A percentile compares a stretch with the other conserved stretches of the same genome.
These are phyloP conservation scores for Thielaviopsis populi DNA, from an alignment of 2,329 filamentous ascomycete genomes.

Conservation along the genomic window DNA sequence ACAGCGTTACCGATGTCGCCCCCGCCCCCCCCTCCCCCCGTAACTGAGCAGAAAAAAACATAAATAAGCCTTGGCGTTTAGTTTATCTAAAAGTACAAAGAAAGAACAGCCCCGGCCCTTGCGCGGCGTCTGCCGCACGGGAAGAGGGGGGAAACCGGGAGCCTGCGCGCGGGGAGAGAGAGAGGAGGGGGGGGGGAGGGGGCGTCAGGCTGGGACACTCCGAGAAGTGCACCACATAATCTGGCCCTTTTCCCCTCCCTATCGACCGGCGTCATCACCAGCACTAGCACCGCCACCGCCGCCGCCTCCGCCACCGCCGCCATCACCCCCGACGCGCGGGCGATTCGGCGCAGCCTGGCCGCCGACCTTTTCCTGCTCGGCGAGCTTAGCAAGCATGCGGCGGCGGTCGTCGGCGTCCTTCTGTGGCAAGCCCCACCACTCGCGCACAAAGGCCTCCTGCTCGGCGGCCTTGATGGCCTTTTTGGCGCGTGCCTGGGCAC, in stretches of 20 bases:
- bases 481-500: slow-evolving; percentile 50
- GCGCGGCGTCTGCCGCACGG: no score
- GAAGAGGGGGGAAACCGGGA: no score
- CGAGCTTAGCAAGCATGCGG: slow-evolving; percentile 37
- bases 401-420: slow-evolving; percentile 37
- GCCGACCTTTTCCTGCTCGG: slow-evolving; percentile 38
- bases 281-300: no score
- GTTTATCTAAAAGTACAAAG: slow-evolving; percentile 13
- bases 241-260: background rate
- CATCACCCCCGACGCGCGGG: slow-evolving; percentile 11
- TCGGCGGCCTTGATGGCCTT: slow-evolving; percentile 42
- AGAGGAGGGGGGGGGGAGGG: no score
- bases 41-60: background rate
- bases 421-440: slow-evolving; percentile 52
- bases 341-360: slow-evolving; percentile 33
- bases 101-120: background rate
- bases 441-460: slow-evolving; percentile 49
- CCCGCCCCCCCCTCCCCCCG: no score
- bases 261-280: no score
- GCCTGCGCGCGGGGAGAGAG: no score
- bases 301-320: background rate
- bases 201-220: no score
- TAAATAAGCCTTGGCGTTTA: background rate
- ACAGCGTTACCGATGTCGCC: background rate
- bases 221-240: background rate